Conservation (phyloP, 805 yeast species). For the Pichia sporocuriosa region DNA sequence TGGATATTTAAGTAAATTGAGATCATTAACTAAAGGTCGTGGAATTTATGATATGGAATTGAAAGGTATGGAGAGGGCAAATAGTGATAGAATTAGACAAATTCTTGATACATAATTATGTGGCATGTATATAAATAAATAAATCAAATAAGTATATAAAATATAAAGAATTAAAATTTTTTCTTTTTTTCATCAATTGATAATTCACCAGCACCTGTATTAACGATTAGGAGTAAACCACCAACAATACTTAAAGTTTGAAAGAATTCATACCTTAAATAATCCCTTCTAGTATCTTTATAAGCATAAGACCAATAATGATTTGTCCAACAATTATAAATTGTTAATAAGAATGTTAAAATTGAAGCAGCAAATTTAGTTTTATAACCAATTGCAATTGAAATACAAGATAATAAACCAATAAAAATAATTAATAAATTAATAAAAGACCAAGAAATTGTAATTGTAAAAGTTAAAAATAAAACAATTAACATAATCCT, state of each 20-base stretch:
- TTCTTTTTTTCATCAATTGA: conserved; percentile 95
- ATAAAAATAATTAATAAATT: conserved; percentile 58
- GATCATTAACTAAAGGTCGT: conserved; percentile 86
- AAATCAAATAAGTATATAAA: neutral
- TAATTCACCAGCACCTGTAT: conserved; percentile 94
- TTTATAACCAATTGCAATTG: conserved; percentile 87
- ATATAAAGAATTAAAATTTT: conserved; percentile 16
- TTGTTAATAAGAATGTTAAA: conserved; percentile 59
- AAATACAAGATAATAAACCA: conserved; percentile 63
- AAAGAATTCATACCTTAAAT: conserved; percentile 84
- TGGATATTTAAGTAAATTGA: conserved; percentile 70
- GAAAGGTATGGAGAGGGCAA: conserved; percentile 62
- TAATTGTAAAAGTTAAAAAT: conserved; percentile 77
- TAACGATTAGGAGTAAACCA: conserved; percentile 82
- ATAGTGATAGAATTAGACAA: conserved; percentile 41
- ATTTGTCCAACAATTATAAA: conserved; percentile 74
- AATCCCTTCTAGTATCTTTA: conserved; percentile 76
- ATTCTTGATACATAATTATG: conserved; percentile 22
- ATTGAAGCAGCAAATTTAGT: conserved; percentile 80
- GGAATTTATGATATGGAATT: conserved; percentile 78
- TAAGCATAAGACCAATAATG: conserved; percentile 80
- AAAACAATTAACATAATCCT: conserved; percentile 77
- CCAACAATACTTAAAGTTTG: conserved; percentile 94
- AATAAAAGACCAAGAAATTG: conserved; percentile 64
- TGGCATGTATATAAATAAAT: neutral